These are phyloP conservation scores for Buxus sempervirens DNA, from an alignment of 164 flowering plant genomes.

Conservation along the genomic window DNA sequence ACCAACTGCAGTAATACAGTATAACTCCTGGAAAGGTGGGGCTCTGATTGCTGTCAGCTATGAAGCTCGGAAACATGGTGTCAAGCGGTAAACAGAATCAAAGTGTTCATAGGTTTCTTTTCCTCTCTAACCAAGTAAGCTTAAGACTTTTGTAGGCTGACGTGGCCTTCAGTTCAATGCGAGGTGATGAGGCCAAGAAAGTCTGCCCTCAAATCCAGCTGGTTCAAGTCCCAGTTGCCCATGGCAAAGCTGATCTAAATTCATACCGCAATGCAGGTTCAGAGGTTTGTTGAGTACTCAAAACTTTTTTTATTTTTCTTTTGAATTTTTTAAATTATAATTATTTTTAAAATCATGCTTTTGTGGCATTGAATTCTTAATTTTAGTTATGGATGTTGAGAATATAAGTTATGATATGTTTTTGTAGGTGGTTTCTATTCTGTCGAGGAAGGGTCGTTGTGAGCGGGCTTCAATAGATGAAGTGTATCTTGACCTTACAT, in stretches of 20 bases:
- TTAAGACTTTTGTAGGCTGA: not conserved
- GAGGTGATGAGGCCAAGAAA: slow-evolving; percentile 92
- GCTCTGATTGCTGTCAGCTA: slow-evolving; percentile 90
- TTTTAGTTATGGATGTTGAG: not conserved
- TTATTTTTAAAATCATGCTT: too few relatives aligned
- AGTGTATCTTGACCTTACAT: slow-evolving; percentile 93
- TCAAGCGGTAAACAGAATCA: slow-evolving; percentile 58
- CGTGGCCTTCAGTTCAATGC: slow-evolving; percentile 62
- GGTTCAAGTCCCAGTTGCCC: slow-evolving; percentile 92
- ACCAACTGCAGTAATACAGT: slow-evolving; percentile 93
- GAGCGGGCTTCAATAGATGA: slow-evolving; percentile 98
- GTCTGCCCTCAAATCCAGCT: slow-evolving; percentile 83
- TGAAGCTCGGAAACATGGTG: slow-evolving; percentile 95
- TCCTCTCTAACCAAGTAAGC: not conserved
- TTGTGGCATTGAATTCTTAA: too few relatives aligned
- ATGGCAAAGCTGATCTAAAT: slow-evolving; percentile 87
- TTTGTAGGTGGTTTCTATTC: slow-evolving; percentile 80
- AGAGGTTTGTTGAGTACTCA: slow-evolving; percentile 49
- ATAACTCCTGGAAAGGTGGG: slow-evolving; percentile 97
- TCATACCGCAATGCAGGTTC: slow-evolving; percentile 86
- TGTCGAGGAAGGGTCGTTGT: slow-evolving; percentile 79
- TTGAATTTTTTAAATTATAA: too few relatives aligned
- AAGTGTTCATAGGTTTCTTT: not conserved
- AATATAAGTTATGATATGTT: slow-evolving; percentile 2
- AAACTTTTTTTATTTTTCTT: not conserved